Base-by-base conservation (phyloP, 345 rosid species). In the Gynandropsis gynandra region DNA sequence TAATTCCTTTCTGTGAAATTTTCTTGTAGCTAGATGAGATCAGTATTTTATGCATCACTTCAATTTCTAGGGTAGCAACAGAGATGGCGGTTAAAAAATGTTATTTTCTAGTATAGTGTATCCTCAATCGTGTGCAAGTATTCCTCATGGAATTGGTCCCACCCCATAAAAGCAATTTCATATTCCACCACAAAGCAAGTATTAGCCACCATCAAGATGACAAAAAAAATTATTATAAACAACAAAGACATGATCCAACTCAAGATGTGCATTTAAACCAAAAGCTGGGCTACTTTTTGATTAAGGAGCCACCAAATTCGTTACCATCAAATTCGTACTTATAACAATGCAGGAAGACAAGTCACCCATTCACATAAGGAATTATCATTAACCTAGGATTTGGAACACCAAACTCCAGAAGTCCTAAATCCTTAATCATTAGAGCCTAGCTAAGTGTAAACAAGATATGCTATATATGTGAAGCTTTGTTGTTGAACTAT, bases 291-390 rank as follows among this genome's bases (percentile, higher is more conserved):
- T n/a, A n/a, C n/a, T 42, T 56, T 16, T 50, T 17, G 9, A 56
- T 18, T 47, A 57, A 56, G 29, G 58, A 56, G 57, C 63, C 40
- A 56, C 57, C 58, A 64, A 29, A 50, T 10, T 14, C 52, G 29
- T 50, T 49, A 56, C 16, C 68, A 49, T 15, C 68, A 42, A 35
- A 15, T 12, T 19, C 17, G 32, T 17, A 56, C 34, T 29, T 29
- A 11, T 15, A 32, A 42, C 57, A 18, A 42, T 34, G 35, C 24
- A 41, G 42, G 9, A 59, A 50, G 7, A 16, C 36, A 47, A 18
- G 9, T 10, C 35, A 32, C 61, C 47, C 31, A 16, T 31, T 47
- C 38, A 47, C 54, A 54, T 61, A 8, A 8, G 7, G 4, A 33
- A 33, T 11, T 33, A 7, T 0, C 10, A 7, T 11, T 33, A 33